A percentile compares a stretch with the other conserved stretches of the same genome.
Conservation (phyloP, 1,139 yeast species). For the Taphrina pruni region DNA sequence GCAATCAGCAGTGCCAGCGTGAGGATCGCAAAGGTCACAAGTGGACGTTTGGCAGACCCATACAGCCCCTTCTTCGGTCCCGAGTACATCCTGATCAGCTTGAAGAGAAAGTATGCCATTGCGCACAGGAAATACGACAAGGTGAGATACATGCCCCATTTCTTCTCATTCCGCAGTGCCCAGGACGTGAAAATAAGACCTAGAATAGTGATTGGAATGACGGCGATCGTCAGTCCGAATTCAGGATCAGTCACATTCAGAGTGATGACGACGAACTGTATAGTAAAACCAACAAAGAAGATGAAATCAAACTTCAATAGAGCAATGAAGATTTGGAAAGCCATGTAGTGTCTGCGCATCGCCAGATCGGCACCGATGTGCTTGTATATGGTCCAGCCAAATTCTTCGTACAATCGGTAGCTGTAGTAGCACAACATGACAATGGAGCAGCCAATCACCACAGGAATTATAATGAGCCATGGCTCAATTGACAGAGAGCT, state of each 20-base stretch:
- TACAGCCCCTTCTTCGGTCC: constrained; percentile 57
- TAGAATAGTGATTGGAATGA: constrained; percentile 58
- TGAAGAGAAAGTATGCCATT: constrained; percentile 60
- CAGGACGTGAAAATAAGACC: constrained; percentile 55
- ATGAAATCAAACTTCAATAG: constrained; percentile 47
- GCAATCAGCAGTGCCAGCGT: constrained; percentile 56
- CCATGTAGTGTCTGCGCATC: constrained; percentile 55
- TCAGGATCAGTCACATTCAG: constrained; percentile 57
- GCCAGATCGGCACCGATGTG: constrained; percentile 60
- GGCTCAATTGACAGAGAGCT: constrained; percentile 49
- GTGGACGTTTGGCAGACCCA: constrained; percentile 59
- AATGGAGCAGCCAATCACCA: constrained; percentile 56
- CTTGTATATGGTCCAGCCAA: constrained; percentile 61
- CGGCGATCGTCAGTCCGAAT: constrained; percentile 60
- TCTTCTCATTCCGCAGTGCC: constrained; percentile 55
- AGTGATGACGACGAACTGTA: constrained; percentile 62
- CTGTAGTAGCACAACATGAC: constrained; percentile 53
- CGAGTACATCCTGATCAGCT: constrained; percentile 59
- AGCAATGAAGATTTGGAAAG: constrained; percentile 53
- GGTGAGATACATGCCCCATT: constrained; percentile 51
- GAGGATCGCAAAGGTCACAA: constrained; percentile 58
- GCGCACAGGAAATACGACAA: constrained; percentile 56
- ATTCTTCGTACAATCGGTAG: constrained; percentile 54
- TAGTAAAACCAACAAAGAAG: constrained; percentile 59
- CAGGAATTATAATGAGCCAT: constrained; percentile 59